phyloP scores from a whole-genome alignment of 257 asterid genomes.

The Ilex aquifolium region DNA sequence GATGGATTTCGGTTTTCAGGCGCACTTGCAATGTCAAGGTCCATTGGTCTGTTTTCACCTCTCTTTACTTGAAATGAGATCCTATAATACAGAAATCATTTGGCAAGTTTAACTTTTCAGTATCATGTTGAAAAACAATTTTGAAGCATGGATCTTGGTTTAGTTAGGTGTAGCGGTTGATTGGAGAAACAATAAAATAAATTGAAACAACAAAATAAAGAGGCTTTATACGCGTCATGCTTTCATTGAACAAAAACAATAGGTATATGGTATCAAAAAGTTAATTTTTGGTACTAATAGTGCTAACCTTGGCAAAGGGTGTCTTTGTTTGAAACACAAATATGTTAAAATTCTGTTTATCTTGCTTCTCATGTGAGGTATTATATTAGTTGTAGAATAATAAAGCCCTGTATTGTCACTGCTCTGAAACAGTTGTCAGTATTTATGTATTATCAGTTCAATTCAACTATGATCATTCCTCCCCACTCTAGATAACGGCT shows the following conservation, averaged over 20 bases:
- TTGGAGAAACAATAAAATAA: too few species aligned
- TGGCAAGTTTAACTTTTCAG: neutral
- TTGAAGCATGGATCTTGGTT: too few species aligned
- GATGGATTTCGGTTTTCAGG: slow-evolving; percentile 77
- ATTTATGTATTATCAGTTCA: neutral
- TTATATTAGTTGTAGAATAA: neutral
- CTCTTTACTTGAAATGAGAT: neutral
- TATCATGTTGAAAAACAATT: too few species aligned
- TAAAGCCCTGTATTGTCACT: neutral
- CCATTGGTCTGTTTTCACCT: slow-evolving; percentile 42
- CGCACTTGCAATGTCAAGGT: slow-evolving; percentile 70
- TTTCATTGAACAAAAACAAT: too few species aligned
- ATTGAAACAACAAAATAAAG: too few species aligned
- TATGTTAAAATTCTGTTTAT: neutral
- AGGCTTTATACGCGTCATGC: too few species aligned
- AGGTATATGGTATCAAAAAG: too few species aligned
- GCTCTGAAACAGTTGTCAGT: neutral
- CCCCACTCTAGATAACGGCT: neutral
- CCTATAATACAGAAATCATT: neutral
- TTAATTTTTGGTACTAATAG: too few species aligned
- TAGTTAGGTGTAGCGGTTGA: too few species aligned
- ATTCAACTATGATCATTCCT: neutral
- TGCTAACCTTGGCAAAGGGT: too few species aligned
- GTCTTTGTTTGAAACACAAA: too few species aligned
- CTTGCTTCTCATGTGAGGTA: neutral